Base-by-base conservation (phyloP, 2,329 filamentous ascomycete genomes). In the Aspergillus sp. region DNA sequence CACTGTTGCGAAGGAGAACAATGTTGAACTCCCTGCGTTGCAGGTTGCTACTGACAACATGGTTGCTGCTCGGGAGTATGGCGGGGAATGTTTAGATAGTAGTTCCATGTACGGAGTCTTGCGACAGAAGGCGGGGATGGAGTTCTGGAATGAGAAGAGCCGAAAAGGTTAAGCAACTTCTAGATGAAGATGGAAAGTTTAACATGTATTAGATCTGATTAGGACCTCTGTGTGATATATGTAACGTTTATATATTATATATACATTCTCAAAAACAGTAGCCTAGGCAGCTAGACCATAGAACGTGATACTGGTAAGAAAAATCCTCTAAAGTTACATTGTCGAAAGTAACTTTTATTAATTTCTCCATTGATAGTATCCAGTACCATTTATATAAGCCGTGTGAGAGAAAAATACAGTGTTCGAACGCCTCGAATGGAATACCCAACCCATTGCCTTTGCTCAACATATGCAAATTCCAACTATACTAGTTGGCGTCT, bases 111-210 rank as follows among this genome's bases (percentile, higher is more conserved):
- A 75, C 56, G 73, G 73, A 6, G 58, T 66, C 12, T 52, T 75
- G 59, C 68, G 73, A 7, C 73, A 74, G 56, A 70, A 70, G 60
- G 70, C 73, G 6, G 72, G 70, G 2, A 58, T 75, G 59, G 64
- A 66, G 43, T 75, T 75, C 58, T 74, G 73, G 73, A 75, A 74
- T 56, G 71, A 74, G 57, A 75, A 73, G 64, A 74, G 71, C 57
- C 62, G 71, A 12, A 66, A 68, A 56, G 63, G 53, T 21, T 54
- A 14, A 37, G n/a, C 33, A 19, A 9, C 5, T 21, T 39, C n/a
- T 49, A n/a, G 25, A 19, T 37, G 6, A 15, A 35, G 35, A 37
- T 15, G 19, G 9, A 43, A 21, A 44, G 17, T 19, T 54, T 19
- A 43, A 31, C 21, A 25, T 40, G 37, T 55, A 40, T 33, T 11